Evolutionary conservation across 176 grass and related monocot species (phyloP).

Genomic region (Avena eriantha): DNA sequence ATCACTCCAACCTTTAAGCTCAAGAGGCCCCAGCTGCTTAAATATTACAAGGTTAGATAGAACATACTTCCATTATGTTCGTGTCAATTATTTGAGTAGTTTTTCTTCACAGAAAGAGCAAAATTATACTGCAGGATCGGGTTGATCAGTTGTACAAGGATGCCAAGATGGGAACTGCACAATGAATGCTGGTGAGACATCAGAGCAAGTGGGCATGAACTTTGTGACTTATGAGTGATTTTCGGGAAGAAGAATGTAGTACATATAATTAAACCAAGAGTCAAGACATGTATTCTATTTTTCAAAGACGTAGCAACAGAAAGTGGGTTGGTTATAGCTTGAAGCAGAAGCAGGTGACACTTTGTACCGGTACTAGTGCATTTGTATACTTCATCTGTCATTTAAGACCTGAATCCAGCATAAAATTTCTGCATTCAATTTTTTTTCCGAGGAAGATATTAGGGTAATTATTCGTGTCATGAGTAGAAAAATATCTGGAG

Average conservation of each 20-base stretch:
- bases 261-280: slow-evolving; percentile 27
- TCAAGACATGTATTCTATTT: neutral
- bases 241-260: slow-evolving; percentile 31
- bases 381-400: neutral
- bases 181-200: slow-evolving; percentile 21
- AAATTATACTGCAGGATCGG: slow-evolving; percentile 41
- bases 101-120: slow-evolving; percentile 16
- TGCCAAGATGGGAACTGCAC: slow-evolving; percentile 47
- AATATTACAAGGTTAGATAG: slow-evolving; percentile 73
- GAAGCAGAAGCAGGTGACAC: neutral
- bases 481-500: neutral
- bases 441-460: neutral
- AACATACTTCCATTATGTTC: neutral
- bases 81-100: neutral
- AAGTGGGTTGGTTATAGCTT: slow-evolving; percentile 8
- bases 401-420: neutral
- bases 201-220: neutral
- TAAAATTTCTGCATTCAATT: neutral
- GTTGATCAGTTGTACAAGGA: slow-evolving; percentile 68
- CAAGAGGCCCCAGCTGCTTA: slow-evolving; percentile 86
- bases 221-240: slow-evolving; percentile 21
- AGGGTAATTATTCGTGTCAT: neutral
- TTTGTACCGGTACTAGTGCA: neutral
- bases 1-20: slow-evolving; percentile 97
- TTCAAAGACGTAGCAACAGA: slow-evolving; percentile 1